Conservation (phyloP, 345 rosid species). For the Pugionium dolabratum region DNA sequence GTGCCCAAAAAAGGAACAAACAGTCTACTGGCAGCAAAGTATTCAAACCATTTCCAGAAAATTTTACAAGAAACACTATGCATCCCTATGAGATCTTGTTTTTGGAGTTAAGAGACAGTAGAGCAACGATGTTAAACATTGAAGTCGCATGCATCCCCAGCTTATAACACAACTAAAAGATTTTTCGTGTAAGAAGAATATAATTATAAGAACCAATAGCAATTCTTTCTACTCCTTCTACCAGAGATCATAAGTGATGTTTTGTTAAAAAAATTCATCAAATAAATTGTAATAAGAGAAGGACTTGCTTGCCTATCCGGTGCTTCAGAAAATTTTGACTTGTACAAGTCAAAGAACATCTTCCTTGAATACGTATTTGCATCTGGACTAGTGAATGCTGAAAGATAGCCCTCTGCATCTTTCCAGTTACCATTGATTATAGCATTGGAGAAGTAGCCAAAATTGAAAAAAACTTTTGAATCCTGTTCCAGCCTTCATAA, state of each 20-base stretch:
- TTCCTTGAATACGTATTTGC: constrained; percentile 36
- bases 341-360: constrained; percentile 38
- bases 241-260: not conserved
- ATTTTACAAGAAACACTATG: constrained; percentile 5
- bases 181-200: not conserved
- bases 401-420: constrained; percentile 44
- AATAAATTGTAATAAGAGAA: constrained; percentile 1
- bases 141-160: not conserved
- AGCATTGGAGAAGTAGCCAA: constrained; percentile 28
- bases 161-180: not conserved
- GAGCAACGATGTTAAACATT: not conserved
- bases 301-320: constrained; percentile 13
- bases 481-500: constrained; percentile 45
- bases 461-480: constrained; percentile 39
- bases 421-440: constrained; percentile 40
- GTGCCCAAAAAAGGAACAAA: not conserved
- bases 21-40: not conserved
- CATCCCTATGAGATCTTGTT: not conserved
- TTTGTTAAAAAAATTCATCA: not conserved
- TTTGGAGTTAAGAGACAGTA: not conserved
- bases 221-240: not conserved
- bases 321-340: constrained; percentile 40
- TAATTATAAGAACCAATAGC: not conserved
- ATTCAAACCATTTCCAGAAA: not conserved
- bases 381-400: constrained; percentile 40